Evolutionary conservation across 768 basidiomycete species (phyloP).

Genomic region (Coprinellus aureogranulatus): DNA sequence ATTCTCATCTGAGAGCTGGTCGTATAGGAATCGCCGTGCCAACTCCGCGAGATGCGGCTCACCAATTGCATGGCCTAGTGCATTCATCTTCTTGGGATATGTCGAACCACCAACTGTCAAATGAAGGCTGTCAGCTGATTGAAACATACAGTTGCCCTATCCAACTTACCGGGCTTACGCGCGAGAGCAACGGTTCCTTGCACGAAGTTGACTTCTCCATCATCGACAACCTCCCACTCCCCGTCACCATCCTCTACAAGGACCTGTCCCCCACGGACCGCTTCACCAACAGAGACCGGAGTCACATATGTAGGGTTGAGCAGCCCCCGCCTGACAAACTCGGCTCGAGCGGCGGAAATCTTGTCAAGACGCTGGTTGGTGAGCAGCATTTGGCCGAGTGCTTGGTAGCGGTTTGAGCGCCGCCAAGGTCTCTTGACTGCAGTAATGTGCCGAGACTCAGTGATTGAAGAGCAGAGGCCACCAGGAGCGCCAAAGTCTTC

Average conservation of each 20-base stretch:
- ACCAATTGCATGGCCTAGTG: neutral
- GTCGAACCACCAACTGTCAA: neutral
- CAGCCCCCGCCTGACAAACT: constrained; percentile 17
- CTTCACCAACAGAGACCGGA: neutral
- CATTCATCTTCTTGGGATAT: neutral
- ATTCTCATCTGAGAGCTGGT: neutral
- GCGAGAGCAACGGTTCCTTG: neutral
- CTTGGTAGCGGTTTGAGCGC: constrained; percentile 26
- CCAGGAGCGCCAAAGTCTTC: constrained; percentile 23
- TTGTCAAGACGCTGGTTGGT: constrained; percentile 31
- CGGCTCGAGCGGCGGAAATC: constrained; percentile 18
- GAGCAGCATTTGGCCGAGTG: constrained; percentile 35
- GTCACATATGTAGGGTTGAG: neutral
- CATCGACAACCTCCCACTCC: neutral
- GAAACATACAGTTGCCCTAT: neutral
- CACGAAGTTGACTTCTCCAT: neutral
- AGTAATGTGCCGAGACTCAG: constrained; percentile 30
- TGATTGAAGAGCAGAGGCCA: constrained; percentile 31
- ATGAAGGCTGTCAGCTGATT: neutral
- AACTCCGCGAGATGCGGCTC: neutral
- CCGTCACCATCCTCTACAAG: neutral
- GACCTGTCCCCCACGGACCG: neutral
- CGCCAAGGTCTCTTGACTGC: constrained; percentile 35
- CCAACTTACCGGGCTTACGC: neutral
- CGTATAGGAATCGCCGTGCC: neutral